Evolutionary conservation across 2,329 filamentous ascomycete species (phyloP).

Genomic region (Alternaria triticina): DNA sequence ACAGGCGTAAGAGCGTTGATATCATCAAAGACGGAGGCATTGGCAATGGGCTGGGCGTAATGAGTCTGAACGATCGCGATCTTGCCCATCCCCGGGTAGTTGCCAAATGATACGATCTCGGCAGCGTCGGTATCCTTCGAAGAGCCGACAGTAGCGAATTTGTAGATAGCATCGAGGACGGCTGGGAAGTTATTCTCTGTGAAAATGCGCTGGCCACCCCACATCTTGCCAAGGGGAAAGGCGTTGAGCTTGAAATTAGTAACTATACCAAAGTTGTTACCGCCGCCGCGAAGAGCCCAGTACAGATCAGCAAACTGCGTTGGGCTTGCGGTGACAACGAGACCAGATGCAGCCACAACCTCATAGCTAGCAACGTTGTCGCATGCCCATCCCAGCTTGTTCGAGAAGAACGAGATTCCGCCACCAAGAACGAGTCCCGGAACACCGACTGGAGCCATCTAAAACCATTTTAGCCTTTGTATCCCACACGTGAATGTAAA

Average conservation of each 20-base stretch:
- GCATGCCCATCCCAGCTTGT: conserved; percentile 27
- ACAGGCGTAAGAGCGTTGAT: conserved; percentile 31
- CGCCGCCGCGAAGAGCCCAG: conserved; percentile 44
- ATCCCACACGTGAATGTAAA: too few species aligned
- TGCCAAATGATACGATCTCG: conserved; percentile 23
- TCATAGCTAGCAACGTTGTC: conserved; percentile 39
- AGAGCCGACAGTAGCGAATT: conserved; percentile 18
- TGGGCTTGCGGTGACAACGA: conserved; percentile 40
- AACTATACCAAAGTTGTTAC: conserved; percentile 43
- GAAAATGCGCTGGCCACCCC: conserved; percentile 20
- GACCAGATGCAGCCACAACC: conserved; percentile 47
- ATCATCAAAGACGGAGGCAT: conserved; percentile 34
- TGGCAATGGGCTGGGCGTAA: conserved; percentile 25
- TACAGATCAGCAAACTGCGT: conserved; percentile 44
- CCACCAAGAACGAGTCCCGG: conserved; percentile 42
- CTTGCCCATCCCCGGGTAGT: conserved; percentile 17
- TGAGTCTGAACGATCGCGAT: conserved; percentile 33
- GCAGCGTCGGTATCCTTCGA: conserved; percentile 31
- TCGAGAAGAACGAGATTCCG: conserved; percentile 32
- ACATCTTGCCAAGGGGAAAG: conserved; percentile 13
- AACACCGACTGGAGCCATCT: conserved; percentile 38
- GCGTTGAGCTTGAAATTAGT: conserved; percentile 32
- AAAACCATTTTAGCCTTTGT: too few species aligned
- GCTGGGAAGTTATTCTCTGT: conserved; percentile 17
- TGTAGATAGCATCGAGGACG: conserved; percentile 10